Conservation (phyloP, 768 basidiomycete genomes). For the Mycena venus region DNA sequence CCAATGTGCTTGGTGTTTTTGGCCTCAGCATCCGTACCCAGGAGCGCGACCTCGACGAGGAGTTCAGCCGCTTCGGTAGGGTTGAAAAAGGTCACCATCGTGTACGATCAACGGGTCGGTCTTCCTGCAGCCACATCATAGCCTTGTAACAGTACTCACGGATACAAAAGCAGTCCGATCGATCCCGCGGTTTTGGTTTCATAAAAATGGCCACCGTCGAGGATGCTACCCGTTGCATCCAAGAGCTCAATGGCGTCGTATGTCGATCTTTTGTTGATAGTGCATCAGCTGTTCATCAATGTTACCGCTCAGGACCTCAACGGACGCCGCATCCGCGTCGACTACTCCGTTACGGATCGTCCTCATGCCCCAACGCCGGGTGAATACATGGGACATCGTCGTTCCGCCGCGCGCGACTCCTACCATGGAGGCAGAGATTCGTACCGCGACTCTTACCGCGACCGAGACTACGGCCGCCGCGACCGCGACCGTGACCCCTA, state of each 20-base stretch:
- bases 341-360: constrained; percentile 94
- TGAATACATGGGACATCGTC: constrained; percentile 96
- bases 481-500: constrained; percentile 73
- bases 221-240: constrained; percentile 89
- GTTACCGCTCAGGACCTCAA: constrained; percentile 81
- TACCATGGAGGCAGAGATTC: constrained; percentile 50
- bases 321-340: constrained; percentile 95
- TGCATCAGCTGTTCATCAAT: constrained; percentile 12
- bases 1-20: constrained; percentile 95
- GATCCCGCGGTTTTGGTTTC: constrained; percentile 98
- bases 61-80: constrained; percentile 89
- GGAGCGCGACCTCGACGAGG: constrained; percentile 94
- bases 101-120: constrained; percentile 96
- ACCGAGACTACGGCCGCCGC: constrained; percentile 65
- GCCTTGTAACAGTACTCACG: constrained; percentile 25
- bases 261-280: constrained; percentile 42
- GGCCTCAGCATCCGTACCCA: constrained; percentile 96
- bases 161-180: constrained; percentile 75
- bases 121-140: constrained; percentile 1
- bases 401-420: constrained; percentile 57
- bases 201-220: constrained; percentile 93
- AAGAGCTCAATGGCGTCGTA: constrained; percentile 93
- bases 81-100: constrained; percentile 97
- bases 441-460: constrained; percentile 50
- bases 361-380: constrained; percentile 98